Evolutionary conservation across 192 early-diverging fungal species (phyloP).

Genomic region (Coemansia furcata): DNA sequence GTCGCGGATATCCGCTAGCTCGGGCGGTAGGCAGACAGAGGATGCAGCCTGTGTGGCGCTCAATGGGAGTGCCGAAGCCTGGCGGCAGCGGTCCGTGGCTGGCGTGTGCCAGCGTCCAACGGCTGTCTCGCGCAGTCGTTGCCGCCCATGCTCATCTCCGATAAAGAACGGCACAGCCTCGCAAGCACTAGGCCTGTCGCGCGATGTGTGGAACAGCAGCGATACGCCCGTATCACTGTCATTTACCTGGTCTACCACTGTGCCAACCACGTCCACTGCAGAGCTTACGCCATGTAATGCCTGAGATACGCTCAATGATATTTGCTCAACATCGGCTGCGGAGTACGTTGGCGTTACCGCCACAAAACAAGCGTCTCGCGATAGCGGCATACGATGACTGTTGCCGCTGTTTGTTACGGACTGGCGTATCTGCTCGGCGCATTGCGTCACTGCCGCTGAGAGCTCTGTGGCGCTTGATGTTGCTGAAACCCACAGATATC

Average conservation of each 20-base stretch:
- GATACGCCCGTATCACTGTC: constrained; percentile 9
- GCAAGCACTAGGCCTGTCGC: background rate
- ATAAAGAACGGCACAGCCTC: constrained; percentile 30
- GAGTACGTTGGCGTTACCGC: background rate
- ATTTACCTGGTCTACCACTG: background rate
- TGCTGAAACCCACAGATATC: constrained; percentile 33
- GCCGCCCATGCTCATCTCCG: constrained; percentile 44
- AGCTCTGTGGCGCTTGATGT: constrained; percentile 20
- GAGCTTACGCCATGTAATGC: background rate
- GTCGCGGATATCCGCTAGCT: constrained; percentile 16
- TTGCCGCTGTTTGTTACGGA: background rate
- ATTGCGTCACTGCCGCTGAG: constrained; percentile 7
- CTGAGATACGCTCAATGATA: background rate
- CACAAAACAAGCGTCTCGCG: background rate
- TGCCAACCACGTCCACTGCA: background rate
- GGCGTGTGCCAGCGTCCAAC: constrained; percentile 48
- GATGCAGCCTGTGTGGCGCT: constrained; percentile 34
- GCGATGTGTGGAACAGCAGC: constrained; percentile 19
- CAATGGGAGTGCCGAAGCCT: background rate
- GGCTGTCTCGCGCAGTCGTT: constrained; percentile 39
- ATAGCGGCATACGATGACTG: background rate
- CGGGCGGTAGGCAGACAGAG: constrained; percentile 20
- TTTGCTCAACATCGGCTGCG: background rate
- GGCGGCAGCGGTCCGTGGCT: constrained; percentile 17
- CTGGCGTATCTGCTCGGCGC: background rate